Base-by-base conservation (phyloP, 345 rosid genomes). In the Mercurialis annua region DNA sequence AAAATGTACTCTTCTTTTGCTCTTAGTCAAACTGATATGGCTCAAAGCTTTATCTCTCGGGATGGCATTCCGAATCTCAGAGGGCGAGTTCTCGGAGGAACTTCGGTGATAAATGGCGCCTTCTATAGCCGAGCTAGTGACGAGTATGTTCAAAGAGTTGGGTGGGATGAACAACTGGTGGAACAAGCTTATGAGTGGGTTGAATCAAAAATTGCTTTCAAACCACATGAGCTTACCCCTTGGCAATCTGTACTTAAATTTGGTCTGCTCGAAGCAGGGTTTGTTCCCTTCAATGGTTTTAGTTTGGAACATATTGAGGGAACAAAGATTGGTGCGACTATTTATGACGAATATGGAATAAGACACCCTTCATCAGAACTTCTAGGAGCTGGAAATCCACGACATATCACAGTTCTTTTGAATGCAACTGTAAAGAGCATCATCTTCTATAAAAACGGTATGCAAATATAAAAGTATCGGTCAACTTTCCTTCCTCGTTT, bases 341-440 rank as follows among this genome's bases (percentile, higher is more conserved):
- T 76, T 34, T 90, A 82, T 59, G 98, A 92, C 70, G 57, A 65
- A 31, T 62, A 44, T 64, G 92, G 95, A 49, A 78, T 65, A 50
- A 84, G 91, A 40, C 91, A 85, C 36, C 83, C 86, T 21, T 84
- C 97, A 24, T 91, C 92, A 15, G 89, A 90, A 78, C 93, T 88
- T 71, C 77, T 86, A 9, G 80, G 51, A 24, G 79, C 75, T 63
- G 92, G 87, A 36, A 82, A 81, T 72, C 81, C 80, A 0, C 70
- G 59, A 30, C 64, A 74, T 42, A 77, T 89, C 60, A 47, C 77
- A 18, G 89, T 90, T 71, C 86, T 85, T 44, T 29, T 92, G 51
- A 82, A 83, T 70, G 71, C 89, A 55, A 90, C 92, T 1, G 91
- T 84, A 2, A 80, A 82, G 67, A 83, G 77, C 12, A 66, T 88